Evolutionary conservation across 2,329 filamentous ascomycete genomes (phyloP).

Genomic region (Colletotrichum plurivorum): DNA sequence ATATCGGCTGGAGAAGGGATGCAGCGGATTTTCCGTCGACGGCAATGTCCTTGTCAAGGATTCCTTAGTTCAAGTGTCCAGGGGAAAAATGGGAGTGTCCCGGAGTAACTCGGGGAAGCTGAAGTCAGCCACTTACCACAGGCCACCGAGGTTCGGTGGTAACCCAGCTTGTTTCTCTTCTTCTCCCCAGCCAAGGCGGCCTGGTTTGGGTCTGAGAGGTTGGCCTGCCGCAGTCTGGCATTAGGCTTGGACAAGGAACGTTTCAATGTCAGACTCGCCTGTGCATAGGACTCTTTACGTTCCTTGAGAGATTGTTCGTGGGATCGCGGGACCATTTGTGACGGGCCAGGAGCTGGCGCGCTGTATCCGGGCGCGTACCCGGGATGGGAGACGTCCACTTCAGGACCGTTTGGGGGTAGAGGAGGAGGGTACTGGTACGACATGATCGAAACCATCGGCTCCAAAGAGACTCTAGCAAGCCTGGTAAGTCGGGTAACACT

Average conservation of each 20-base stretch:
- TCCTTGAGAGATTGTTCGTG: constrained; percentile 47
- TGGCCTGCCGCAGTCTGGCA: constrained; percentile 58
- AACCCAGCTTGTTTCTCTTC: constrained; percentile 90
- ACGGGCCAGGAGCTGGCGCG: constrained; percentile 46
- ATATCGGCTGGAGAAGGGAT: constrained; percentile 80
- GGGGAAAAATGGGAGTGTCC: neutral
- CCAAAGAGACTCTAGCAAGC: constrained; percentile 43
- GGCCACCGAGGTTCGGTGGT: constrained; percentile 94
- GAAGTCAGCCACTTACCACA: constrained; percentile 79
- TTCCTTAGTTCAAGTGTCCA: constrained; percentile 19
- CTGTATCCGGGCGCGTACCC: constrained; percentile 53
- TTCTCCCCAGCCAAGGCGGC: constrained; percentile 62
- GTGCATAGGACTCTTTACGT: constrained; percentile 54
- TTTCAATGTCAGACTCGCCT: constrained; percentile 58
- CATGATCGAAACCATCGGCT: constrained; percentile 60
- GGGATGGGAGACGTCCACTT: constrained; percentile 57
- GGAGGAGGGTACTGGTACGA: constrained; percentile 64
- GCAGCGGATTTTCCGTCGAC: constrained; percentile 93
- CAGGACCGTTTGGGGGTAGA: constrained; percentile 56
- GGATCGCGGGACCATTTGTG: constrained; percentile 19
- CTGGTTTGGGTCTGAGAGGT: constrained; percentile 51
- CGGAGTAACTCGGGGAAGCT: constrained; percentile 2
- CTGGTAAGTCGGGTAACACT: constrained; percentile 46
- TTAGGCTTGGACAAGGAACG: constrained; percentile 66
- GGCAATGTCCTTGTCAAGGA: constrained; percentile 81